Conservation (phyloP, 768 basidiomycete species). For the Paxillus rubicundulus region DNA sequence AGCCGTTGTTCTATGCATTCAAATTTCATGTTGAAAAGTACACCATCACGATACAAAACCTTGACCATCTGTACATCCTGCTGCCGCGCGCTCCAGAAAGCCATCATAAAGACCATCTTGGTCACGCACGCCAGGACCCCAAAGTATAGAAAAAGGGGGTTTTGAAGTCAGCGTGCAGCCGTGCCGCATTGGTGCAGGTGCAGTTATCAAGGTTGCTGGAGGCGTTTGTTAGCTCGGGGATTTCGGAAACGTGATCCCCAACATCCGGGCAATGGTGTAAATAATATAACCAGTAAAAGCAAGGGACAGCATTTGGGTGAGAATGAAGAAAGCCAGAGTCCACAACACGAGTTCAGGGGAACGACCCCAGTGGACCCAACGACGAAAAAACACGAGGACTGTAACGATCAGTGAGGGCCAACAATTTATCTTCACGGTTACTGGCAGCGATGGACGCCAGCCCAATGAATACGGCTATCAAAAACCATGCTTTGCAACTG, state of each 20-base stretch:
- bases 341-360: slow-evolving; percentile 23
- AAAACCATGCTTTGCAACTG: slow-evolving; percentile 28
- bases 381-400: slow-evolving; percentile 40
- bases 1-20: not conserved
- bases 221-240: not conserved
- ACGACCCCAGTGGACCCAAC: slow-evolving; percentile 39
- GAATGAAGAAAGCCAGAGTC: slow-evolving; percentile 30
- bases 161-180: slow-evolving; percentile 20
- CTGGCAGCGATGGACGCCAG: slow-evolving; percentile 35
- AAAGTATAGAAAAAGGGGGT: slow-evolving; percentile 23
- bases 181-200: slow-evolving; percentile 10
- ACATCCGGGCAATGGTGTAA: slow-evolving; percentile 27
- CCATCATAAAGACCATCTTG: slow-evolving; percentile 25
- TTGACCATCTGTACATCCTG: slow-evolving; percentile 15
- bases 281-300: slow-evolving; percentile 24
- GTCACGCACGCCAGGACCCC: slow-evolving; percentile 28
- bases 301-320: slow-evolving; percentile 28
- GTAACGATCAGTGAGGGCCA: not conserved
- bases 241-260: not conserved
- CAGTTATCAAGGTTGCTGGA: slow-evolving; percentile 17
- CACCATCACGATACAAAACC: slow-evolving; percentile 30
- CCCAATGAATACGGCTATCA: slow-evolving; percentile 27
- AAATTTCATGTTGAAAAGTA: slow-evolving; percentile 18
- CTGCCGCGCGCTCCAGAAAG: slow-evolving; percentile 26
- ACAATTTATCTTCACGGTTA: slow-evolving; percentile 31